Evolutionary conservation across 2,329 filamentous ascomycete species (phyloP), one percentile per base, ranked within the genome.

Genomic region (Sphaerostilbella broomeana): DNA sequence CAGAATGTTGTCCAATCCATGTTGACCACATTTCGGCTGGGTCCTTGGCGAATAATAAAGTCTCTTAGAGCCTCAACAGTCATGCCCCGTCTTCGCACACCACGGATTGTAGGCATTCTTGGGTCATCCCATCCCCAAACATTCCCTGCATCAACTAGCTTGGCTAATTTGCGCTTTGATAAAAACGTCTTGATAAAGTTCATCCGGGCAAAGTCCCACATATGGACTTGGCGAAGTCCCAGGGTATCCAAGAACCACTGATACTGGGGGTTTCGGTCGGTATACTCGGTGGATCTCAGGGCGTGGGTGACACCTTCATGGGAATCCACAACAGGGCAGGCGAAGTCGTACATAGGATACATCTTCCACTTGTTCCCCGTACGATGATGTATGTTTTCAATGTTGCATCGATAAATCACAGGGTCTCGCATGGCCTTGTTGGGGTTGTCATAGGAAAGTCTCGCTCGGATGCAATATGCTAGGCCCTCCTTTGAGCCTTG

Each of bases 391-490:
- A 70, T 52, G 33, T 70, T 68, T 42, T 72, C 70, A 45, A 69
- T 54, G 59, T 94, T 95, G 51, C 88, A 95, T 50, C 92, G 82
- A 73, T 95, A 97, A 62, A 98, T 94, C 63, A 97, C 89, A 10
- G 92, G 92, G 62, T 98, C 92, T 49, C 92, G 78, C 77, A 97
- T 81, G 38, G 92, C 87, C 66, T 94, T 94, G 72, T 98, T 97
- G 49, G 84, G 84, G 65, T 92, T 84, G 62, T 94, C 86, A 51
- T 85, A 78, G 2, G 86, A 90, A 52, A 97, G 86, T 72, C 94
- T 95, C 43, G 92, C 92, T 45, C 92, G 84, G 50, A 98, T 94
- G 66, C 87, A 95, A 79, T 90, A 89, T 57, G 75, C 79, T 34
- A 79, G 65, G 43, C 92, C 92, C 61, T 89, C 81, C 34, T 83